Conservation (phyloP, 352 stramenopile genomes). For the Pythium oligandrum region DNA sequence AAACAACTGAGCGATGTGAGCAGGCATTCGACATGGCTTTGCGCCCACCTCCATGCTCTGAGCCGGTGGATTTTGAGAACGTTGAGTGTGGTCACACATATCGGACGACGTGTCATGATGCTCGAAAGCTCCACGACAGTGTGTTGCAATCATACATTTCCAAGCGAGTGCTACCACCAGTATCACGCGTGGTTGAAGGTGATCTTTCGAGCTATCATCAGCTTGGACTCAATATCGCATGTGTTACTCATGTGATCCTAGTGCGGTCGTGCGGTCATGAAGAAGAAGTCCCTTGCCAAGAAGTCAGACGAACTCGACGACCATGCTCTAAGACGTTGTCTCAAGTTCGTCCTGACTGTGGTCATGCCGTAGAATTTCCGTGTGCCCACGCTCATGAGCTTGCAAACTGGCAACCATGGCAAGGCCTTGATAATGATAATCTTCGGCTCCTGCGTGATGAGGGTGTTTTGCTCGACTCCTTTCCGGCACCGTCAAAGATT, state of each 20-base stretch:
- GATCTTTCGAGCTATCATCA: conserved; percentile 21
- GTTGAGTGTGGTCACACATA: conserved; percentile 68
- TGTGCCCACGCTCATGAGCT: conserved; percentile 30
- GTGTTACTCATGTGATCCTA: conserved; percentile 27
- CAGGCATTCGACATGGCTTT: conserved; percentile 64
- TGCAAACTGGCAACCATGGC: conserved; percentile 48
- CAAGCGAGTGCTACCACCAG: conserved; percentile 3
- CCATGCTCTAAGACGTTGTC: conserved; percentile 30
- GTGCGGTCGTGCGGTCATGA: conserved; percentile 38
- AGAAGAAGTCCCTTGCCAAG: conserved; percentile 40
- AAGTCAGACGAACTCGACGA: conserved; percentile 25
- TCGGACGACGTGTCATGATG: conserved; percentile 47
- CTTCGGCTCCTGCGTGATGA: conserved; percentile 26
- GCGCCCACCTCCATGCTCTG: conserved; percentile 34
- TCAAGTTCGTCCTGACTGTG: conserved; percentile 32
- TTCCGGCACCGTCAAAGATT: conserved; percentile 20
- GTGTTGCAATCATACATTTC: not conserved
- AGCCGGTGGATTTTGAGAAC: conserved; percentile 43
- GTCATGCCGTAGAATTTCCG: conserved; percentile 34
- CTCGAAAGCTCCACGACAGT: conserved; percentile 6
- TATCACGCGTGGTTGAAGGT: conserved; percentile 14
- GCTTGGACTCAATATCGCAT: conserved; percentile 43
- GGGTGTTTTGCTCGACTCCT: conserved; percentile 33
- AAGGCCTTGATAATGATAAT: conserved; percentile 17
- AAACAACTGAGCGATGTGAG: conserved; percentile 47